A percentile compares a stretch with the other conserved stretches of the same genome.
Conservation (phyloP, 2,329 filamentous ascomycete genomes). For the Lachnellula cervina region DNA sequence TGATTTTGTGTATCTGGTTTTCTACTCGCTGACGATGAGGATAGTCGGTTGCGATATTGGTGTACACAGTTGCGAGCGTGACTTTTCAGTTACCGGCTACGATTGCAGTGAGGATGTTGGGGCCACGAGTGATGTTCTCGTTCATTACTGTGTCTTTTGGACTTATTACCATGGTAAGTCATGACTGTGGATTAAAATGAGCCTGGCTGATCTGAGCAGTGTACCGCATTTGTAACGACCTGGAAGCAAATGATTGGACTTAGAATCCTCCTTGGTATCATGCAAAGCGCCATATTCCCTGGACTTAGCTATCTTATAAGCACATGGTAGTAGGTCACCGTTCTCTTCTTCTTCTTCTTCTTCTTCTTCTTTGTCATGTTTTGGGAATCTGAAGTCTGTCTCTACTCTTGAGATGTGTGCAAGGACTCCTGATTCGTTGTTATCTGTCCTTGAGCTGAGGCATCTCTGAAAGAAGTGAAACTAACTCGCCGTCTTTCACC, state of each 20-base stretch:
- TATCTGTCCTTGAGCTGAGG: too few relatives aligned
- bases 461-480: too few relatives aligned
- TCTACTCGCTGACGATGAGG: neutral
- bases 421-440: too few relatives aligned
- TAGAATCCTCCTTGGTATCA: constrained; percentile 59
- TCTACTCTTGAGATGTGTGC: too few relatives aligned
- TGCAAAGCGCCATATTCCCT: constrained; percentile 52
- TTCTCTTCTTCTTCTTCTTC: too few relatives aligned
- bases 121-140: constrained; percentile 59
- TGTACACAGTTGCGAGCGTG: constrained; percentile 65
- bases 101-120: constrained; percentile 58
- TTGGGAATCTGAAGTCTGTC: too few relatives aligned
- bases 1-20: neutral
- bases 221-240: constrained; percentile 61
- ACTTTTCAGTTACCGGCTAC: constrained; percentile 65
- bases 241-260: constrained; percentile 68
- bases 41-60: constrained; percentile 62
- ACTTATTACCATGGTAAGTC: constrained; percentile 51
- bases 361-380: too few relatives aligned
- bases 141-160: constrained; percentile 57
- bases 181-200: neutral
- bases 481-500: too few relatives aligned
- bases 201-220: constrained; percentile 26
- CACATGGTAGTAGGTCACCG: constrained; percentile 30
- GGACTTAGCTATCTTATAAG: constrained; percentile 46